Conservation (phyloP, 331 rosid species). For the Quercus tomentella region DNA sequence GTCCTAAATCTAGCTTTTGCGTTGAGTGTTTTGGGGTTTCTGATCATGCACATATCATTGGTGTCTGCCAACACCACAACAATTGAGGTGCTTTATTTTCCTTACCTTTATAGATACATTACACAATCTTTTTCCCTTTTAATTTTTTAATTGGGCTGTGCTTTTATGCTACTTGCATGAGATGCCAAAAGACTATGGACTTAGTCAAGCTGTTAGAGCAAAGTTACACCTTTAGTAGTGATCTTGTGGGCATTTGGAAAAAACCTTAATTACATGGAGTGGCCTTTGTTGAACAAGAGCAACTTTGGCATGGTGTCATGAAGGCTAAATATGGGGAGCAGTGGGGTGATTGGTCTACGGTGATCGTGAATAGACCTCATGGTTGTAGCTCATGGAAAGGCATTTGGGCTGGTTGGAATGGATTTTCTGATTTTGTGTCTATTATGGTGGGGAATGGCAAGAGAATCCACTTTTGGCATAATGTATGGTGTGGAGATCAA, state of each 20-base stretch:
- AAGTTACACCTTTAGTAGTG: not conserved
- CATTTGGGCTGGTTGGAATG: too few species aligned
- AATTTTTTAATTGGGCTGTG: not conserved
- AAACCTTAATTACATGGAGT: not conserved
- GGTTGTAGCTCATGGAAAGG: too few species aligned
- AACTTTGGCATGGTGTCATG: too few species aligned
- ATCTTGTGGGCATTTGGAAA: not conserved
- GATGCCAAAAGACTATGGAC: not conserved
- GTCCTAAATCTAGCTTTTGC: slow-evolving; percentile 96
- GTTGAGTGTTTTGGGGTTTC: slow-evolving; percentile 89
- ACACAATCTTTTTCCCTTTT: not conserved
- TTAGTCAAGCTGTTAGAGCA: not conserved
- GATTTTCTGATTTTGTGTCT: too few species aligned
- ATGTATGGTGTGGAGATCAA: too few species aligned
- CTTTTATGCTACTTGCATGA: not conserved
- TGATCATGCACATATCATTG: slow-evolving; percentile 89
- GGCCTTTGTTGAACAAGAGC: not conserved
- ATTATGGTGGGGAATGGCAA: too few species aligned
- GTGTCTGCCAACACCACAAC: slow-evolving; percentile 90
- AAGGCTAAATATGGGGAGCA: too few species aligned
- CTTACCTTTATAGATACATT: not conserved
- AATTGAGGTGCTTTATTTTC: slow-evolving; percentile 65
- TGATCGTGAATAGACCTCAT: too few species aligned
- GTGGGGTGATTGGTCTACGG: too few species aligned
- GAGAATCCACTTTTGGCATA: too few species aligned